A percentile compares a stretch with the other conserved stretches of the same genome.
phyloP scores from a whole-genome alignment of 2,329 filamentous ascomycete species.

The Stemphylium beticola region DNA sequence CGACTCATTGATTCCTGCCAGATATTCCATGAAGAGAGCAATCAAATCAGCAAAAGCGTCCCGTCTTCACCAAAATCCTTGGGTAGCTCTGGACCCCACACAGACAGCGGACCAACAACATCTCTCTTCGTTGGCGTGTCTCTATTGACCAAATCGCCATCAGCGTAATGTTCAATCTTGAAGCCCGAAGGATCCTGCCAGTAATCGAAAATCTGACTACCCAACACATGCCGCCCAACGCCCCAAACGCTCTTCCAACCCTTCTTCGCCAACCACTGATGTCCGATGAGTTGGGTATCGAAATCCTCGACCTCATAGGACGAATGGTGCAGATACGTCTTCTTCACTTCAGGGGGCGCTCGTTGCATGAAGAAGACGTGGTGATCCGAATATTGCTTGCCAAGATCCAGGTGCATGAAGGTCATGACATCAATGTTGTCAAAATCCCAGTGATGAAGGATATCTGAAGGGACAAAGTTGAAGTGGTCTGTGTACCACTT shows the following conservation, averaged over 20 bases:
- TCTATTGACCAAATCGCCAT: constrained; percentile 65
- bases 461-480: constrained; percentile 52
- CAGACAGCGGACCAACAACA: constrained; percentile 24
- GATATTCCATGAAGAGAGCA: no score
- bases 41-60: no score
- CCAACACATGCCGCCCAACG: constrained; percentile 70
- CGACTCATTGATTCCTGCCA: no score
- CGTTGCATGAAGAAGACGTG: constrained; percentile 57
- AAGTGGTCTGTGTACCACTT: constrained; percentile 52
- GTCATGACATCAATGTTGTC: constrained; percentile 42
- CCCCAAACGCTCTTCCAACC: constrained; percentile 70
- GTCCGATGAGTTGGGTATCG: constrained; percentile 70
- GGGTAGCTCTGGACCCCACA: constrained; percentile 45
- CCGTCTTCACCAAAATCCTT: neutral
- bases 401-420: constrained; percentile 61
- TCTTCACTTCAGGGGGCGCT: constrained; percentile 36
- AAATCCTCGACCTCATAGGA: constrained; percentile 72
- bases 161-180: constrained; percentile 70
- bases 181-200: constrained; percentile 57
- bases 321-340: constrained; percentile 61
- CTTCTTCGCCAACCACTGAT: constrained; percentile 67
- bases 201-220: constrained; percentile 74
- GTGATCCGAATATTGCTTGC: constrained; percentile 54
- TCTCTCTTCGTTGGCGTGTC: constrained; percentile 49
- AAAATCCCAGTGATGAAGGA: constrained; percentile 31